Conservation (phyloP, 768 basidiomycete species). For the Hygrophoropsis aurantiaca region DNA sequence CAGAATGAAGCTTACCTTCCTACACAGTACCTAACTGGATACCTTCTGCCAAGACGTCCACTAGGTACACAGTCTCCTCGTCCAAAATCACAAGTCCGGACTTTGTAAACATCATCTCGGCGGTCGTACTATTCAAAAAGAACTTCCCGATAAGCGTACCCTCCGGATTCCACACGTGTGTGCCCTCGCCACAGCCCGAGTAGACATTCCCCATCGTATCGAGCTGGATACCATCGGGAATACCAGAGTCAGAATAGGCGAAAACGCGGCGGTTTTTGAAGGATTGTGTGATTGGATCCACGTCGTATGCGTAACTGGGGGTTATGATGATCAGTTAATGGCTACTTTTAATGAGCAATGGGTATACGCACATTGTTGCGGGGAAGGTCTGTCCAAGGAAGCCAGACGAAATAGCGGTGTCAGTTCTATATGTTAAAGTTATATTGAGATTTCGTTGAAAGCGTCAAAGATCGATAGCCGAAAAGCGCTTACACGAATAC, state of each 20-base stretch:
- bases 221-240: constrained; percentile 62
- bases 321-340: neutral
- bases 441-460: constrained; percentile 1
- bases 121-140: constrained; percentile 35
- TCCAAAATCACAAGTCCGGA: neutral
- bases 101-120: neutral
- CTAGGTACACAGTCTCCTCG: neutral
- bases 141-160: constrained; percentile 64
- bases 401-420: constrained; percentile 18
- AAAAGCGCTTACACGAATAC: constrained; percentile 25
- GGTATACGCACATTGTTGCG: constrained; percentile 19
- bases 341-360: neutral
- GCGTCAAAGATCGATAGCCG: neutral
- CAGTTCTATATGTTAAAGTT: constrained; percentile 13
- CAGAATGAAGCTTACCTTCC: too few species aligned
- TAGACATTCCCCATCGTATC: constrained; percentile 64
- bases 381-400: constrained; percentile 18
- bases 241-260: constrained; percentile 58
- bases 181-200: constrained; percentile 58
- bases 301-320: constrained; percentile 60
- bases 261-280: constrained; percentile 61
- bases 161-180: constrained; percentile 40
- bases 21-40: neutral
- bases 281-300: constrained; percentile 47
- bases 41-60: neutral